Percentiles rank a stretch among this genome's conserved stretches.
Evolutionary conservation across 1,284 basidiomycete genomes (phyloP).

Genomic region (Ustilago cynodontis): DNA sequence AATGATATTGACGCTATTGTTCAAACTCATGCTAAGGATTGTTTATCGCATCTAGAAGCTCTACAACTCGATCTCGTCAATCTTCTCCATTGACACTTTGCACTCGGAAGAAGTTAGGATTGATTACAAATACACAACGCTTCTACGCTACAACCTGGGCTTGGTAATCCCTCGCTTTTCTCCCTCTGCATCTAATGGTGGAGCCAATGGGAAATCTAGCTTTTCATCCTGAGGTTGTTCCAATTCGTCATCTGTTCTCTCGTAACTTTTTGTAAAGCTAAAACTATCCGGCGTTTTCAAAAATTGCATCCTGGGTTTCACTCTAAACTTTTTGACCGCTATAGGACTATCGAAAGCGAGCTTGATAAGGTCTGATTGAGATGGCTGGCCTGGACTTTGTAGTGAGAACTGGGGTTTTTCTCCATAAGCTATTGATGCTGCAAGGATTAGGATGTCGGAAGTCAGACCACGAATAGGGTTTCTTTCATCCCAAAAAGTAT

Average conservation of each 20-base stretch:
- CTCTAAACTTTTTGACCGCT: conserved; percentile 54
- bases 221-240: conserved; percentile 50
- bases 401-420: conserved; percentile 37
- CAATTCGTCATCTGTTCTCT: conserved; percentile 32
- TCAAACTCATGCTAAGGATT: conserved; percentile 53
- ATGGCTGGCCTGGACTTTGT: conserved; percentile 37
- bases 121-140: background rate
- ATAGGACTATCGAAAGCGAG: conserved; percentile 58
- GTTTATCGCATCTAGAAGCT: conserved; percentile 33
- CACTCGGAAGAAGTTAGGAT: no score
- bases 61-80: conserved; percentile 26
- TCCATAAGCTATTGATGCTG: conserved; percentile 57
- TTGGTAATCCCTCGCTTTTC: conserved; percentile 1
- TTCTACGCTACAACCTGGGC: conserved; percentile 26
- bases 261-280: conserved; percentile 22
- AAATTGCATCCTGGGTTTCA: conserved; percentile 63
- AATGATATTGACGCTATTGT: conserved; percentile 55
- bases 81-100: no score
- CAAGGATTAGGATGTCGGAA: conserved; percentile 64
- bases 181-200: conserved; percentile 9
- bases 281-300: conserved; percentile 34
- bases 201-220: conserved; percentile 25
- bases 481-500: conserved; percentile 64
- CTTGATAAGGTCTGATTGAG: conserved; percentile 52
- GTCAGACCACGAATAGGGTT: conserved; percentile 65